These are phyloP conservation scores for Xylaria cubensis DNA, from an alignment of 495 filamentous ascomycete genomes.

Conservation along the genomic window DNA sequence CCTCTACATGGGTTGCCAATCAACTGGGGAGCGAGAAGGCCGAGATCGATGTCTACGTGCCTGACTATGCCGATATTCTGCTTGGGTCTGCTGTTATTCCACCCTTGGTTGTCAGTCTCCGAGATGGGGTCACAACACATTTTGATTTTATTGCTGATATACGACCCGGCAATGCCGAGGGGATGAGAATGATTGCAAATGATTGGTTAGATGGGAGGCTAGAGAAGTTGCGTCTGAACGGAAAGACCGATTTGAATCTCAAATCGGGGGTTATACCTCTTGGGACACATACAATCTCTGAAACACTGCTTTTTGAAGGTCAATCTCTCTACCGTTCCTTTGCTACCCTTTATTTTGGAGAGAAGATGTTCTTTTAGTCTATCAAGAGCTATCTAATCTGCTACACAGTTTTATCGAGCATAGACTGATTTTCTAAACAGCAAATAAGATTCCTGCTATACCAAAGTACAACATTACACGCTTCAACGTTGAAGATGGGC, in stretches of 20 bases:
- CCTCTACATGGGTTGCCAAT: constrained; percentile 81
- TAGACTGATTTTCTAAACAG: constrained; percentile 48
- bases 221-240: constrained; percentile 68
- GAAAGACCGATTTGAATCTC: constrained; percentile 70
- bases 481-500: constrained; percentile 75
- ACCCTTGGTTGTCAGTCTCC: constrained; percentile 72
- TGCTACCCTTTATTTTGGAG: constrained; percentile 57
- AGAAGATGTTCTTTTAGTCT: constrained; percentile 51
- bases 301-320: constrained; percentile 83
- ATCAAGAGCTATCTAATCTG: background rate
- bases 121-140: constrained; percentile 75
- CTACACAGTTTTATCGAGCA: constrained; percentile 24
- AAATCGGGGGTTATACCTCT: constrained; percentile 80
- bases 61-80: constrained; percentile 79
- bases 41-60: constrained; percentile 77
- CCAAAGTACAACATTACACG: constrained; percentile 79
- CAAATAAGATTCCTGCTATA: constrained; percentile 72
- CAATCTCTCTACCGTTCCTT: constrained; percentile 66
- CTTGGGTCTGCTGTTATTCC: constrained; percentile 80
- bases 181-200: constrained; percentile 78
- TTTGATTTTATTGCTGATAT: constrained; percentile 82
- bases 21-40: constrained; percentile 73
- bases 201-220: constrained; percentile 86
- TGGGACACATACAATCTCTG: constrained; percentile 72
- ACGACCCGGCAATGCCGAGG: constrained; percentile 75